Evolutionary conservation across 2,329 filamentous ascomycete genomes (phyloP), one percentile per base, ranked within the genome.

Genomic region (Exophiala spinifera): DNA sequence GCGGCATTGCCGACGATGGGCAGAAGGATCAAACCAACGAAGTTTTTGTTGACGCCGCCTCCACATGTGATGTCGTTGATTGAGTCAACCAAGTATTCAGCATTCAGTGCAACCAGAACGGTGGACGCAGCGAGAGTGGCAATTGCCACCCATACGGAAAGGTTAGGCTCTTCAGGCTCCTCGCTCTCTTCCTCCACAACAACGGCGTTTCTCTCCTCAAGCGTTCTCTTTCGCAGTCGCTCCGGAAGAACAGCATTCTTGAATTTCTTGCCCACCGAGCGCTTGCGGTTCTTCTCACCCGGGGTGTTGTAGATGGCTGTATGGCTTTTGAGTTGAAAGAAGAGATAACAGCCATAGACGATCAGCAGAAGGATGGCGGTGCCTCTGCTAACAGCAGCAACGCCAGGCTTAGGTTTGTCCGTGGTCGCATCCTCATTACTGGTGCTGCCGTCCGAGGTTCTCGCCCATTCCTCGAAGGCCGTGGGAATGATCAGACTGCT

Each of bases 281-380:
- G 67, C 65, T 82, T 89, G 2, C 85, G 81, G 0, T 88, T 86
- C 70, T 96, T 96, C 63, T 88, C 79, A 61, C 86, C 88, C 31
- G 88, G 84, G 49, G 84, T 83, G 68, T 87, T 89, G 77, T 95
- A 96, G 68, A 95, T 85, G 7, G 76, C 76, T 20, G 80, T 79
- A 70, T 96, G 91, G 0, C 91, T 91, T 69, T 90, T 89, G 55
- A 97, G 84, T 71, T 96, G 92, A 77, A 96, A 96, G 71, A 89
- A 80, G 1, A 97, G 84, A 66, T 95, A 96, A 53, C 82, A 87
- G 46, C 72, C 84, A 69, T 96, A 97, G 8, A 95, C 87, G 44
- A 95, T 68, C 1, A 97, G 79, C 3, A 96, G 79, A 58, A 96
- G 91, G 57, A 96, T 81, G 11, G 88, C 83, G 3, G 82, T 79